Evolutionary conservation across 441 rosid genomes (phyloP), one percentile per base, ranked within the genome.

Genomic region (Euphorbia corollata): DNA sequence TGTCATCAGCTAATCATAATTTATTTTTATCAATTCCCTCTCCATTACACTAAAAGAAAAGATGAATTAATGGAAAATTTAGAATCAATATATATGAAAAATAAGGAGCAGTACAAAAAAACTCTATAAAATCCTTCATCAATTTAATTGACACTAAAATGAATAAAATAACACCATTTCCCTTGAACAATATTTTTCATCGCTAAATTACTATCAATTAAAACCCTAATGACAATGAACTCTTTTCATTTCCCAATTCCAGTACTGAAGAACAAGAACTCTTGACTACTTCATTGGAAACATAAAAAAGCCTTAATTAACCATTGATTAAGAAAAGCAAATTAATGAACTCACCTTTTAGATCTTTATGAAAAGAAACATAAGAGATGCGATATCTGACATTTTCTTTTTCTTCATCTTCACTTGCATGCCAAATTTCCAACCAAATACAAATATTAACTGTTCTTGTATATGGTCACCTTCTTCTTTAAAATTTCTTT

Each of bases 401-500:
- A 18, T 7, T 53, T 12, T 47, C 16, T n/a, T 47, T 47, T n/a
- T 13, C 6, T 16, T 53, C 24, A 6, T 51, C 19, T 1, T 34
- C 24, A 36, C 48, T 36, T 19, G 43, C 48, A 41, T 18, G 43
- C 47, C n/a, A 60, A 6, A n/a, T 45, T 47, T 2, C 24, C 12
- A 45, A 20, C 16, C 24, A 47, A 23, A 5, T 38, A 38, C 7
- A 38, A 38, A 38, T 38, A 38, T 5, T 38, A 5, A 5, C 9
- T 38, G 41, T 0, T 23, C 23, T 47, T 43, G 56, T 45, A 27
- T 45, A 8, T 16, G n/a, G 13, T 47, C n/a, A 61, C 32, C 41
- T 41, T 61, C 65, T 61, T 23, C 66, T 61, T 39, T 19, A 15
- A 20, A 38, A 64, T 47, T 48, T 47, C 57, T 7, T 64, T 58